A percentile compares a stretch with the other conserved stretches of the same genome.
These are phyloP conservation scores for Breynia disticha DNA, from an alignment of 441 rosid genomes.

Conservation along the genomic window DNA sequence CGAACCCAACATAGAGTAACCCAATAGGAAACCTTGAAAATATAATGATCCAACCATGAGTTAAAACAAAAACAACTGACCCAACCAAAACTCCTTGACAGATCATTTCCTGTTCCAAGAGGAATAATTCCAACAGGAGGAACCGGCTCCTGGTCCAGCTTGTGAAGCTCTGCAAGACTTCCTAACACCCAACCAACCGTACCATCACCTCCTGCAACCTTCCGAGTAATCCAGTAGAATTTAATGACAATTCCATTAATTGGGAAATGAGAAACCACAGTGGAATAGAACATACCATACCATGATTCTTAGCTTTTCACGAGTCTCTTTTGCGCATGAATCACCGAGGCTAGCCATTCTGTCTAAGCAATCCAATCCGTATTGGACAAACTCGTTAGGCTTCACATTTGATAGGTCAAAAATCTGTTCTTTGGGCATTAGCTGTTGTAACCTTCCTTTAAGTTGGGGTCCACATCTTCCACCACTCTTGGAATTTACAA, in stretches of 20 bases:
- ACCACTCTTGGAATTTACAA: conserved; percentile 74
- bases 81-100: conserved; percentile 95
- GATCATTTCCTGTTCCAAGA: conserved; percentile 93
- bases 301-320: conserved; percentile 70
- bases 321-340: conserved; percentile 60
- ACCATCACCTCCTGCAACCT: conserved; percentile 99
- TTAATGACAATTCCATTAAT: neutral
- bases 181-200: conserved; percentile 97
- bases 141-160: conserved; percentile 45
- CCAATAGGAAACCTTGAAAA: conserved; percentile 8
- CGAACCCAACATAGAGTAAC: conserved; percentile 13
- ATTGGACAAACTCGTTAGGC: conserved; percentile 66
- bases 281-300: conserved; percentile 37
- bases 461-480: conserved; percentile 85
- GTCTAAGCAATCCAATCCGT: conserved; percentile 80
- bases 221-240: conserved; percentile 19
- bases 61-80: conserved; percentile 29
- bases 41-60: conserved; percentile 8
- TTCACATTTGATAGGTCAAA: conserved; percentile 73
- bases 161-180: conserved; percentile 58
- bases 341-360: conserved; percentile 61
- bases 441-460: conserved; percentile 56
- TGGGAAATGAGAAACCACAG: neutral
- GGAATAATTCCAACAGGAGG: conserved; percentile 89
- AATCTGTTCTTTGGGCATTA: conserved; percentile 88